Evolutionary conservation across 345 rosid species (phyloP).

Genomic region (Aquilaria malaccensis): DNA sequence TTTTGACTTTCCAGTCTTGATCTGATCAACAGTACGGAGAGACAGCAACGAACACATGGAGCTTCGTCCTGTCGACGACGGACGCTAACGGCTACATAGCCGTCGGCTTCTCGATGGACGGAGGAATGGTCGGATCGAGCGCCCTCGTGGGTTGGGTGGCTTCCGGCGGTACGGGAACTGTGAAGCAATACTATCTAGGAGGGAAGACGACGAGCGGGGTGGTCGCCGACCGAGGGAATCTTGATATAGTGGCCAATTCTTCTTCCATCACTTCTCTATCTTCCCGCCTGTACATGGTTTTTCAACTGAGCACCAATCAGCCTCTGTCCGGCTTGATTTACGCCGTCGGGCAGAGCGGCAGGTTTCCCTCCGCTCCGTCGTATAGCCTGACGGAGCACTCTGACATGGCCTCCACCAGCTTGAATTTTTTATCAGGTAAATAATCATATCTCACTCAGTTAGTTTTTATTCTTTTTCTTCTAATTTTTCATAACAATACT

Average conservation of each 20-base stretch:
- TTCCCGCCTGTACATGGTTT: slow-evolving; percentile 52
- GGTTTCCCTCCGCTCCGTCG: slow-evolving; percentile 38
- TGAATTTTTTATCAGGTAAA: slow-evolving; percentile 63
- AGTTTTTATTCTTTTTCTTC: no score
- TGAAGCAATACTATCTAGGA: slow-evolving; percentile 45
- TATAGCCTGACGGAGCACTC: slow-evolving; percentile 44
- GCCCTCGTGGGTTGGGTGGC: slow-evolving; percentile 81
- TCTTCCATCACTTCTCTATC: slow-evolving; percentile 37
- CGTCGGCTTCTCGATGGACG: slow-evolving; percentile 65
- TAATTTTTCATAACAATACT: no score
- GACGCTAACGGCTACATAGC: slow-evolving; percentile 38
- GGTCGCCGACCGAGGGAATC: slow-evolving; percentile 44
- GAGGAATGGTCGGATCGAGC: slow-evolving; percentile 63
- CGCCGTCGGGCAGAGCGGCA: slow-evolving; percentile 46
- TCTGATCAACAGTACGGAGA: slow-evolving; percentile 35
- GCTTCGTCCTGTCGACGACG: slow-evolving; percentile 66
- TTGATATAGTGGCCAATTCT: slow-evolving; percentile 26
- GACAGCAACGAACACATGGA: slow-evolving; percentile 43
- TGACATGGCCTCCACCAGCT: slow-evolving; percentile 31
- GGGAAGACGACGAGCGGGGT: slow-evolving; percentile 36
- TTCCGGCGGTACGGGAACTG: slow-evolving; percentile 13
- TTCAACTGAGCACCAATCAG: slow-evolving; percentile 38
- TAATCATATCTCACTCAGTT: neutral
- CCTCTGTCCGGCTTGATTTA: slow-evolving; percentile 46
- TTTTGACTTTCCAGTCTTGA: neutral